Evolutionary conservation across 2,329 filamentous ascomycete genomes (phyloP).

Genomic region (Fusarium aywerte): DNA sequence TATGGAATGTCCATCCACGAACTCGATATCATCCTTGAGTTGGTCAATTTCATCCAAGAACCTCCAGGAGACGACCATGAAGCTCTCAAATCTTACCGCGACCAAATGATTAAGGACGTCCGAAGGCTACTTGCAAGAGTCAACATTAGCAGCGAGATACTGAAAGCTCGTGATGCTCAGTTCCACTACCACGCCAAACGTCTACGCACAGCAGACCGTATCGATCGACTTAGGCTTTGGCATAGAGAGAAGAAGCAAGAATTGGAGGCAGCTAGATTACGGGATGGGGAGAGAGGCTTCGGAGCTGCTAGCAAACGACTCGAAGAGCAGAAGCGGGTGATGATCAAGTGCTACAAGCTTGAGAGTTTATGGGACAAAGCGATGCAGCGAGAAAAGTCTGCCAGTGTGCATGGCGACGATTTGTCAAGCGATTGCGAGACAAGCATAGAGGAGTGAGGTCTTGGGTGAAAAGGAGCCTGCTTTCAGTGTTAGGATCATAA

Average conservation of each 20-base stretch:
- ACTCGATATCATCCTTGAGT: conserved; percentile 26
- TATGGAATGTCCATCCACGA: conserved; percentile 33
- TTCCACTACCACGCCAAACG: conserved; percentile 37
- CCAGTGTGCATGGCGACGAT: conserved; percentile 9
- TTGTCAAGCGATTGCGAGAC: conserved; percentile 32
- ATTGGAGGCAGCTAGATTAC: conserved; percentile 17
- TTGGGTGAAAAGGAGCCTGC: not conserved
- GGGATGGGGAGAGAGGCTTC: conserved; percentile 21
- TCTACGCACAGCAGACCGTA: conserved; percentile 29
- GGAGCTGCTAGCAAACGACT: conserved; percentile 16
- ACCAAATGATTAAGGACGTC: conserved; percentile 9
- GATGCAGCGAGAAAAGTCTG: conserved; percentile 15
- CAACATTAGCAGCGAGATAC: conserved; percentile 27
- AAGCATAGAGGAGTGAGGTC: conserved; percentile 17
- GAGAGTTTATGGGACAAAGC: conserved; percentile 32
- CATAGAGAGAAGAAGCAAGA: conserved; percentile 32
- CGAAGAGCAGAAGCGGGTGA: conserved; percentile 33
- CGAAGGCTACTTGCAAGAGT: conserved; percentile 18
- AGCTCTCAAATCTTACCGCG: conserved; percentile 6
- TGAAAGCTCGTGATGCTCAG: conserved; percentile 29
- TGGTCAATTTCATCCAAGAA: conserved; percentile 6
- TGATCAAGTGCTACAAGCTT: conserved; percentile 32
- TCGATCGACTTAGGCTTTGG: conserved; percentile 35
- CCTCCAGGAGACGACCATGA: conserved; percentile 16
- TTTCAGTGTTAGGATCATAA: not conserved